A percentile compares a stretch with the other conserved stretches of the same genome.
Conservation (phyloP, 148 eudicot genomes). For the Diospyros kaki region DNA sequence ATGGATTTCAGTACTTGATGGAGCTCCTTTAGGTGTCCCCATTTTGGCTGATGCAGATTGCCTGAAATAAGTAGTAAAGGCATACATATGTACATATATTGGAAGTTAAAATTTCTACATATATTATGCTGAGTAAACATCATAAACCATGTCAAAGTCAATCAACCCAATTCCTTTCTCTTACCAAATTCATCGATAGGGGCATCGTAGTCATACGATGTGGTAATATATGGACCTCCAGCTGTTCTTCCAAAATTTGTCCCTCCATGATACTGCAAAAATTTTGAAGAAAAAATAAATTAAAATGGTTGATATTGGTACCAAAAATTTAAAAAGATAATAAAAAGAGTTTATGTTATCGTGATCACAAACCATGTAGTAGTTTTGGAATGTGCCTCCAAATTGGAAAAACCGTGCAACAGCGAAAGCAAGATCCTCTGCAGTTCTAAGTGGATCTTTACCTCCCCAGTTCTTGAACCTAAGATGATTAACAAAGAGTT, state of each 20-base stretch:
- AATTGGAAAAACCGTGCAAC: conserved; percentile 88
- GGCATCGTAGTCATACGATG: conserved; percentile 95
- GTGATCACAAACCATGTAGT: conserved; percentile 71
- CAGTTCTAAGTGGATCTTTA: conserved; percentile 70
- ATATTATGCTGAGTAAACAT: background rate
- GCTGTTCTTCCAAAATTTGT: conserved; percentile 79
- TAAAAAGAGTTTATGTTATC: too few relatives aligned
- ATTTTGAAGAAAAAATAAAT: background rate
- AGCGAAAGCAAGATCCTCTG: conserved; percentile 85
- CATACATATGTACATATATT: background rate
- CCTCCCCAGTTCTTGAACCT: conserved; percentile 86
- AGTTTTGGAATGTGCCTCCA: conserved; percentile 93
- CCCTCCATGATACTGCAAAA: conserved; percentile 85
- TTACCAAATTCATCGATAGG: conserved; percentile 94
- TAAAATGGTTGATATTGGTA: too few relatives aligned
- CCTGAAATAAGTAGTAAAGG: conserved; percentile 21
- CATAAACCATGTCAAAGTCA: background rate
- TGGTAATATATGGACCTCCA: conserved; percentile 89
- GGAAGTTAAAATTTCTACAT: too few relatives aligned
- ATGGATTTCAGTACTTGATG: conserved; percentile 41
- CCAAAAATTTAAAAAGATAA: too few relatives aligned
- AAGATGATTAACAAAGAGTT: background rate
- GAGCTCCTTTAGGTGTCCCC: conserved; percentile 31
- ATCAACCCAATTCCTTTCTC: background rate
- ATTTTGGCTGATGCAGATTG: conserved; percentile 20